phyloP scores from a whole-genome alignment of 805 yeast species.

The Metschnikowia kofuensis region DNA sequence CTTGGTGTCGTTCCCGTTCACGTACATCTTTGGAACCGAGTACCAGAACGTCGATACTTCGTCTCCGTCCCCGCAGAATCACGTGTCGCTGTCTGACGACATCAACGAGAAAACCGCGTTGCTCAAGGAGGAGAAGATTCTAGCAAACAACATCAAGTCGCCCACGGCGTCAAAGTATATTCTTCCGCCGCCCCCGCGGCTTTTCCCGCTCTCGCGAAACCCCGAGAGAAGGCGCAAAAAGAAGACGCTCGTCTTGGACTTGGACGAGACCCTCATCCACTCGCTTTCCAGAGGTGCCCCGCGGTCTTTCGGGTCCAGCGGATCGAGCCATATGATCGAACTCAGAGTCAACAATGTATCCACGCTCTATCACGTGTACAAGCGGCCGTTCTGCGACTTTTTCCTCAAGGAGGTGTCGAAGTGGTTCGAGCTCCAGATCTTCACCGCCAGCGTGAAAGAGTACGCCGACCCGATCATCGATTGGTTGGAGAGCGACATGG shows the following conservation, averaged over 20 bases:
- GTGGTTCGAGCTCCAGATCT: slow-evolving; percentile 88
- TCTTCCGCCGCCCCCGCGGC: slow-evolving; percentile 45
- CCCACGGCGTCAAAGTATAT: slow-evolving; percentile 43
- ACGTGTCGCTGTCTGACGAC: slow-evolving; percentile 11
- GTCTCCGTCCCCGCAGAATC: background rate
- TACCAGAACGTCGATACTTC: slow-evolving; percentile 6
- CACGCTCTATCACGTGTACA: slow-evolving; percentile 83
- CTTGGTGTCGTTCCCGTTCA: slow-evolving; percentile 55
- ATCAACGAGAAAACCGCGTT: slow-evolving; percentile 34
- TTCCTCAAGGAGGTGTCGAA: slow-evolving; percentile 73
- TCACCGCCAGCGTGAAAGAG: slow-evolving; percentile 92
- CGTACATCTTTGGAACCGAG: slow-evolving; percentile 31
- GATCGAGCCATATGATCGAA: slow-evolving; percentile 68
- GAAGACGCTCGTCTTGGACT: slow-evolving; percentile 79
- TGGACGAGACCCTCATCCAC: slow-evolving; percentile 93
- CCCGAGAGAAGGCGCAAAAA: slow-evolving; percentile 36
- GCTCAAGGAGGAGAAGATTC: slow-evolving; percentile 38
- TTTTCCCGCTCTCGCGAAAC: slow-evolving; percentile 40
- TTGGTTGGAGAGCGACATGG: slow-evolving; percentile 70
- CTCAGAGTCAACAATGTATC: slow-evolving; percentile 67
- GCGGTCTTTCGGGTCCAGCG: slow-evolving; percentile 33
- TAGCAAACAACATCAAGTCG: slow-evolving; percentile 40
- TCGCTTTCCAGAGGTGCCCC: slow-evolving; percentile 71
- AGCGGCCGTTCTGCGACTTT: slow-evolving; percentile 87
- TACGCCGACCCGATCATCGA: slow-evolving; percentile 97